Percentiles rank a stretch among this genome's conserved stretches.
These are phyloP conservation scores for Lichtheimia corymbifera DNA, from an alignment of 371 early-diverging fungal species.

Conservation along the genomic window DNA sequence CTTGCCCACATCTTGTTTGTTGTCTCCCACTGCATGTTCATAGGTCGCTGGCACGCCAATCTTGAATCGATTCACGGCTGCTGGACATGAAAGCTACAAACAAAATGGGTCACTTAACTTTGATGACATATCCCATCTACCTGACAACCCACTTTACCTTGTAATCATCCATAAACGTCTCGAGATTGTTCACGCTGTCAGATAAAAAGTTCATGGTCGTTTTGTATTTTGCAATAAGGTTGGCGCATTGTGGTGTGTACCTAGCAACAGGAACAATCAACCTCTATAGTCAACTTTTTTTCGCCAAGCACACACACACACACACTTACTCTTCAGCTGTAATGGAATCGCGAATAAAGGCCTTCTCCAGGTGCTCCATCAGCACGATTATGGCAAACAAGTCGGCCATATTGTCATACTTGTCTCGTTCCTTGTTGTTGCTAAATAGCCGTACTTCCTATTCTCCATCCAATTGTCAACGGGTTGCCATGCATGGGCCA, in stretches of 20 bases:
- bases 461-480: not conserved
- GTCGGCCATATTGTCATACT: conserved; percentile 91
- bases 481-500: not conserved
- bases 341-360: conserved; percentile 90
- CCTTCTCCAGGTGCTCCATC: conserved; percentile 90
- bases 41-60: conserved; percentile 90
- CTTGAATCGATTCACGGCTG: conserved; percentile 78
- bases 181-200: conserved; percentile 67
- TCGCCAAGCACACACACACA: conserved; percentile 1
- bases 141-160: conserved; percentile 45
- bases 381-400: conserved; percentile 89
- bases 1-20: conserved; percentile 48
- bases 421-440: conserved; percentile 84
- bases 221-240: conserved; percentile 92
- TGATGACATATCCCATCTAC: too few relatives aligned
- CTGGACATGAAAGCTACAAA: conserved; percentile 71
- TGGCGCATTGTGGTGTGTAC: conserved; percentile 88
- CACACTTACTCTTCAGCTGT: conserved; percentile 71
- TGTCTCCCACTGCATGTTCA: conserved; percentile 76
- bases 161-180: conserved; percentile 84
- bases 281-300: not conserved
- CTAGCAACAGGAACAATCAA: conserved; percentile 34
- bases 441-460: conserved; percentile 75
- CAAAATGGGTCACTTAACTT: too few relatives aligned
- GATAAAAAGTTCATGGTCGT: conserved; percentile 82